Evolutionary conservation across 1,284 basidiomycete genomes (phyloP).

Genomic region (Melampsora americana): DNA sequence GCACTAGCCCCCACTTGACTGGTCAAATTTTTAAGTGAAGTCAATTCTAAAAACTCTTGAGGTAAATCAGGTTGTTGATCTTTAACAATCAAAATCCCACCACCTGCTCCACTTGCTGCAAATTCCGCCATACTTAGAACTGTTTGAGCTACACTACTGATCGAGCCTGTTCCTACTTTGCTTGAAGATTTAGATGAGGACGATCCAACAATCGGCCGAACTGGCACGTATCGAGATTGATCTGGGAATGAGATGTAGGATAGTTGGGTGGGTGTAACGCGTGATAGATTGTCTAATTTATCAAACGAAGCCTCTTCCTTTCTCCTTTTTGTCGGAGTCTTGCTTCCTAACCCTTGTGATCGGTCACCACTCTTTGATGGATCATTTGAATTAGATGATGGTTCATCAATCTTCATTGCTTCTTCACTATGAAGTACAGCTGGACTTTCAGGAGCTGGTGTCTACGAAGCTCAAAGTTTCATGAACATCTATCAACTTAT

Average conservation of each 20-base stretch:
- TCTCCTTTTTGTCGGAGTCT: conserved; percentile 58
- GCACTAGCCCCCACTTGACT: background rate
- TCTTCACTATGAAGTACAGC: conserved; percentile 16
- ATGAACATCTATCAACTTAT: background rate
- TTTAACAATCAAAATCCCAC: conserved; percentile 41
- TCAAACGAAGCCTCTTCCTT: conserved; percentile 72
- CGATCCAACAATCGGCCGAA: conserved; percentile 69
- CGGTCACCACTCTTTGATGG: conserved; percentile 44
- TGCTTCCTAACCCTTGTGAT: conserved; percentile 2
- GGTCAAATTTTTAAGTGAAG: conserved; percentile 5
- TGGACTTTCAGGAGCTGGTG: conserved; percentile 42
- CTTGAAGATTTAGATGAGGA: conserved; percentile 26
- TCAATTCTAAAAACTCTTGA: conserved; percentile 39
- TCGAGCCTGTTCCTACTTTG: background rate
- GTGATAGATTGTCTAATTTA: conserved; percentile 78
- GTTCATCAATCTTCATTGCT: conserved; percentile 44
- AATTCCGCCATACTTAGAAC: conserved; percentile 38
- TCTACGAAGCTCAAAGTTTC: conserved; percentile 8
- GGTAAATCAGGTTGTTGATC: conserved; percentile 38
- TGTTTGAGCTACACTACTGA: conserved; percentile 24
- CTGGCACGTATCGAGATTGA: conserved; percentile 80
- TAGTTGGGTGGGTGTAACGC: conserved; percentile 86
- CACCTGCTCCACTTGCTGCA: conserved; percentile 41
- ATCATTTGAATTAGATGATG: conserved; percentile 49
- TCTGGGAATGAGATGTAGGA: conserved; percentile 76